Percentiles rank a stretch among this genome's conserved stretches.
These are phyloP conservation scores for Melastoma candidum DNA, from an alignment of 441 rosid genomes.

Conservation along the genomic window DNA sequence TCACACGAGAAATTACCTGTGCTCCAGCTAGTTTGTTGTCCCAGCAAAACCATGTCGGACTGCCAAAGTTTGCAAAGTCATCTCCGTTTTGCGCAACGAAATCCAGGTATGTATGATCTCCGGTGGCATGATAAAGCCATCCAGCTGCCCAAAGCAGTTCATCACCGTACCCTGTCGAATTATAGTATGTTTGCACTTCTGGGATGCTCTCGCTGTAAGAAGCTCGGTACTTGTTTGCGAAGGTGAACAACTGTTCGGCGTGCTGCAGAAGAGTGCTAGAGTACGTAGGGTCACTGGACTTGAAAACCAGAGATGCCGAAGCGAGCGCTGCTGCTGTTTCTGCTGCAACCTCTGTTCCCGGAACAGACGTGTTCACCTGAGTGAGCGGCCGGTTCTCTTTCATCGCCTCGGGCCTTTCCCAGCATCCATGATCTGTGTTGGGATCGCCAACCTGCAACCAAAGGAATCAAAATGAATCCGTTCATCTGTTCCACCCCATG, in stretches of 20 bases:
- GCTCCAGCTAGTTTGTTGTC: constrained; percentile 90
- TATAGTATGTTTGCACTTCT: constrained; percentile 50
- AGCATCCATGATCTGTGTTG: constrained; percentile 59
- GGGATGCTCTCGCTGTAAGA: constrained; percentile 68
- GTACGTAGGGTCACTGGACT: constrained; percentile 42
- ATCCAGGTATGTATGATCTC: constrained; percentile 56
- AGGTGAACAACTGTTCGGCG: constrained; percentile 64
- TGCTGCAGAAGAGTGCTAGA: constrained; percentile 68
- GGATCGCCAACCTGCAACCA: constrained; percentile 78
- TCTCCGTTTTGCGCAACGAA: constrained; percentile 61
- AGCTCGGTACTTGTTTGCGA: constrained; percentile 56
- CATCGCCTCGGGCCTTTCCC: constrained; percentile 93
- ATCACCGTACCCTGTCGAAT: constrained; percentile 79
- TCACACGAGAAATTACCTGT: constrained; percentile 38
- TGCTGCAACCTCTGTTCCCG: constrained; percentile 92
- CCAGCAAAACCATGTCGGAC: constrained; percentile 96
- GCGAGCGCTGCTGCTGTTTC: constrained; percentile 98
- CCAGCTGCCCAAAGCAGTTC: constrained; percentile 92
- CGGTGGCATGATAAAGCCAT: constrained; percentile 89
- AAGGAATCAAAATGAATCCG: background rate
- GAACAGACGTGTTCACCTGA: constrained; percentile 49
- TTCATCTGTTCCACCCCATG: too few species aligned
- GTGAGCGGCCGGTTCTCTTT: constrained; percentile 60
- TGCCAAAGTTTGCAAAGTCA: constrained; percentile 61
- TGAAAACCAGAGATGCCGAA: constrained; percentile 83